These are phyloP conservation scores for Calendula officinalis DNA, from an alignment of 129 eudicot genomes.

Conservation along the genomic window DNA sequence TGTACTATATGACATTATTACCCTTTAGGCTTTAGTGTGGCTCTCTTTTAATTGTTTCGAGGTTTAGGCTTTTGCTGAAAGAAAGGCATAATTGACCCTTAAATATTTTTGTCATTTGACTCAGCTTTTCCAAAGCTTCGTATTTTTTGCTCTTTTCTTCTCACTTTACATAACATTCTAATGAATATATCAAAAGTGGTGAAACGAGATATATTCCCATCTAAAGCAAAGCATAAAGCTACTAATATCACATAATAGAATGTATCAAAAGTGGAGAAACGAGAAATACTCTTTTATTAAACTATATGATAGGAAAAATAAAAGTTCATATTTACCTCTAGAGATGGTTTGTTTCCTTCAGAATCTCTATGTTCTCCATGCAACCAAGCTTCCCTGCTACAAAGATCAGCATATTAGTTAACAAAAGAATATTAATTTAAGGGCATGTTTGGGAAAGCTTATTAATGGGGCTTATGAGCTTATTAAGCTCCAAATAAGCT, in stretches of 20 bases:
- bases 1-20: too few relatives aligned
- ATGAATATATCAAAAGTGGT: slow-evolving; percentile 31
- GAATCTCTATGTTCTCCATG: slow-evolving; percentile 71
- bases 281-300: background rate
- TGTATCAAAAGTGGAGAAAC: slow-evolving; percentile 30
- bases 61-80: slow-evolving; percentile 33
- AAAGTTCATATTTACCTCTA: slow-evolving; percentile 54
- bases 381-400: slow-evolving; percentile 94
- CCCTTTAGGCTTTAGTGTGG: slow-evolving; percentile 18
- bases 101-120: slow-evolving; percentile 36
- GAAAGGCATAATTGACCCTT: slow-evolving; percentile 43
- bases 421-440: slow-evolving; percentile 50
- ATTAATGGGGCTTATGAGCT: too few relatives aligned
- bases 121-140: slow-evolving; percentile 52
- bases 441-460: too few relatives aligned
- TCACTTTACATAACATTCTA: slow-evolving; percentile 38
- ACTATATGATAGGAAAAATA: slow-evolving; percentile 16
- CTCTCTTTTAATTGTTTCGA: slow-evolving; percentile 32
- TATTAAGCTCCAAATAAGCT: too few relatives aligned
- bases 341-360: slow-evolving; percentile 56
- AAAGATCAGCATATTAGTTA: slow-evolving; percentile 38
- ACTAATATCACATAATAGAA: slow-evolving; percentile 30
- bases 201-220: slow-evolving; percentile 38
- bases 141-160: slow-evolving; percentile 43
- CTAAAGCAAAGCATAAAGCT: slow-evolving; percentile 33